Evolutionary conservation across 306 rosid genomes (phyloP).

Genomic region (Datisca glomerata): DNA sequence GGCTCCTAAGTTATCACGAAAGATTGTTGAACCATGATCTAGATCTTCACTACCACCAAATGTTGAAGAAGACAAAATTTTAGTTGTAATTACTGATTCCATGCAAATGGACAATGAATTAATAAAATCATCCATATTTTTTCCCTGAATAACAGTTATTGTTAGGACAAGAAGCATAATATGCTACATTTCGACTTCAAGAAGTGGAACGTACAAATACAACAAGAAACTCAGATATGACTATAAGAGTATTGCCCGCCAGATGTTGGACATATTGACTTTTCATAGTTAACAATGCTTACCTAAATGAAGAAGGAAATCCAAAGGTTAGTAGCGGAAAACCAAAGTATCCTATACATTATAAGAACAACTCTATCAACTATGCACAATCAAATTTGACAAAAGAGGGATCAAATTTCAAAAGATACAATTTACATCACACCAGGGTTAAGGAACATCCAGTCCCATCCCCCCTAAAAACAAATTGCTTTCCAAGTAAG

Average conservation of each 20-base stretch:
- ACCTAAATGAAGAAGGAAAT: slow-evolving; percentile 15
- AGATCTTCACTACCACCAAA: slow-evolving; percentile 19
- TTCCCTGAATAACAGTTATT: slow-evolving; percentile 26
- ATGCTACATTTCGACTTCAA: no score
- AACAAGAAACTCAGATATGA: slow-evolving; percentile 14
- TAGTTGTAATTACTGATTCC: slow-evolving; percentile 30
- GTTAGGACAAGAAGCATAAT: no score
- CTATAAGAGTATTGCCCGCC: slow-evolving; percentile 21
- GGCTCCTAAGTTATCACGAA: slow-evolving; percentile 17
- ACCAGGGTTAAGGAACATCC: no score
- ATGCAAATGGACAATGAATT: slow-evolving; percentile 29
- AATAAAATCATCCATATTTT: slow-evolving; percentile 22
- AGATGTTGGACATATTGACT: slow-evolving; percentile 26
- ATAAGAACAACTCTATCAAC: no score
- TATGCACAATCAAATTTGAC: no score
- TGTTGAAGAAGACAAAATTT: slow-evolving; percentile 13
- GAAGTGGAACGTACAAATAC: slow-evolving; percentile 16
- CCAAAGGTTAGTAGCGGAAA: no score
- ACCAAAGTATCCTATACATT: no score
- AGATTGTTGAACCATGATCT: slow-evolving; percentile 16
- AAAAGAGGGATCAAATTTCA: no score
- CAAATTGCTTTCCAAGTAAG: slow-evolving; percentile 2
- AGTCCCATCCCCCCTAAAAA: no score
- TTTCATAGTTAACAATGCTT: slow-evolving; percentile 14
- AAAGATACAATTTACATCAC: no score